Base-by-base conservation (phyloP, 2,329 filamentous ascomycete species). In the Raffaelea arxii region DNA sequence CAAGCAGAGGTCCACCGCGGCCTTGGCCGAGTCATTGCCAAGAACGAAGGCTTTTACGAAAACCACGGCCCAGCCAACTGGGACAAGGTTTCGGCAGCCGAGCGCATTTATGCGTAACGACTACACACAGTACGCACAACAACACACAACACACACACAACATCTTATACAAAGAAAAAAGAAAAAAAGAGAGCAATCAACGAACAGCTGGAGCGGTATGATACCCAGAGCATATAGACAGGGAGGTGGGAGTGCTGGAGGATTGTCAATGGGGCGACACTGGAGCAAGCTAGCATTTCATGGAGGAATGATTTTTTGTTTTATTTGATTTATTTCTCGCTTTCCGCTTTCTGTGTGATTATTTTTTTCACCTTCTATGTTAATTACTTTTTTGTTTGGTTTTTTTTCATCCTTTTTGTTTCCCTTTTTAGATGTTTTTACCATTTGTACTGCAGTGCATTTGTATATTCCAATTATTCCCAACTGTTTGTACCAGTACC, bases 1-100 rank as follows among this genome's bases (percentile, higher is more conserved):
- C 92, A 98, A 68, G 87, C 82, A 3, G 92, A 98, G 65, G 74
- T 96, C 6, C 88, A 96, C 62, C 76, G 71, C 44, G 85, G 84
- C 0, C 69, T 98, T 22, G 92, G 87, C 1, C 87, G 85, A 4
- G 85, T 91, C n/a, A 69, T 97, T 52, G 87, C 86, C 43, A 87
- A 84, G 65, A 78, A 71, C 24, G 85, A 80, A 49, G 85, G 80
- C 50, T 65, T 75, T 46, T 95, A 88, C 61, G 88, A 94, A 57
- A 70, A 73, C 0, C 65, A 67, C 2, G 78, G 79, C 0, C 77
- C 77, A 3, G 52, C 55, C 9, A 62, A 67, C 42, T 79, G 74
- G 73, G 69, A 78, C 43, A 65, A 52, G 43, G 59, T 61, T 18
- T 53, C 56, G 2, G 48, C 48, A 2, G 54, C 41, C 24, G 59